Evolutionary conservation across 331 rosid genomes (phyloP).

Genomic region (Quercus phellos): DNA sequence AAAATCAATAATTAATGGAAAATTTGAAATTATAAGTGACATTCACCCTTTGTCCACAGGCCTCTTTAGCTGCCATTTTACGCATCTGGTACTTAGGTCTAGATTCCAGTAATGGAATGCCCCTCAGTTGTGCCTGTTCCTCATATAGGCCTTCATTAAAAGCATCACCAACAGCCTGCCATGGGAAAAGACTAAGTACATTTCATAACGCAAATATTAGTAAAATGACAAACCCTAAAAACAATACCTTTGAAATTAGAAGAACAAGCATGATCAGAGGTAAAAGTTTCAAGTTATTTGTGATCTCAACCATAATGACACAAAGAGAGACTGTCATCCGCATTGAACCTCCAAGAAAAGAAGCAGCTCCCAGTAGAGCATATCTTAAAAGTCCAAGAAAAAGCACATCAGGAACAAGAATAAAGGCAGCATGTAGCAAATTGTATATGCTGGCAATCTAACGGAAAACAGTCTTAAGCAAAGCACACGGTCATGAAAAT

Average conservation of each 20-base stretch:
- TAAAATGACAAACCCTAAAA: neutral
- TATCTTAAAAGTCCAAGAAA: constrained; percentile 47
- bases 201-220: constrained; percentile 11
- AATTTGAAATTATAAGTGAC: neutral
- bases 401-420: neutral
- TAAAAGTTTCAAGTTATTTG: constrained; percentile 77
- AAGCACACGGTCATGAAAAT: neutral
- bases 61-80: constrained; percentile 85
- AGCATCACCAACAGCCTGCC: constrained; percentile 97
- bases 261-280: constrained; percentile 97
- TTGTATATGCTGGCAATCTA: neutral
- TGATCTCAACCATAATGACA: constrained; percentile 97
- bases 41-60: constrained; percentile 81
- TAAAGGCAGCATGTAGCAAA: neutral
- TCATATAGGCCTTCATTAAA: constrained; percentile 94
- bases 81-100: constrained; percentile 95
- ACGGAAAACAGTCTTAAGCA: neutral
- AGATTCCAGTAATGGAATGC: constrained; percentile 90
- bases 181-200: constrained; percentile 2
- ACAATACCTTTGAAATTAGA: constrained; percentile 87
- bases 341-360: constrained; percentile 95
- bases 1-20: neutral
- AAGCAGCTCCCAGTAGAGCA: constrained; percentile 75
- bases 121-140: constrained; percentile 74
- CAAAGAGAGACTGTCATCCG: constrained; percentile 94